Evolutionary conservation across 129 eudicot species (phyloP), one percentile per base, ranked within the genome.

Genomic region (Centella asiatica): DNA sequence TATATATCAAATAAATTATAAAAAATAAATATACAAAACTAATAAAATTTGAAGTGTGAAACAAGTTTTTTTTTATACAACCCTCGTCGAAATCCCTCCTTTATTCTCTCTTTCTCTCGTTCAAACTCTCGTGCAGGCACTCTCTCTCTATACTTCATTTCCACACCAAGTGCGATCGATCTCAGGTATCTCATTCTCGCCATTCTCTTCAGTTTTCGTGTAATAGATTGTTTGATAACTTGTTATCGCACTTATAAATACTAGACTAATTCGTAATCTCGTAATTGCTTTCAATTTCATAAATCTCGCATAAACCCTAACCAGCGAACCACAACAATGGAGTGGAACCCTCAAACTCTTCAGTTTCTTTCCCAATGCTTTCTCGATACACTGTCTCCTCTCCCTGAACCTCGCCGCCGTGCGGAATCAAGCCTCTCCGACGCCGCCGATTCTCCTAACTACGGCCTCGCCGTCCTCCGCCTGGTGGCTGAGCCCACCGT

Each of bases 391-490:
- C 95, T 92, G 60, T 92, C 98, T 4, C 90, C 94, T 15, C 79
- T 55, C 24, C 82, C 86, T 0, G 90, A 77, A 51, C 94, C 98
- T 40, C 85, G 95, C 37, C 90, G 90, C 65, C 78, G 69, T 4
- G 94, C 98, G 46, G 98, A 86, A 74, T 64, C 84, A 0, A 76
- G 80, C 60, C 83, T 86, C 36, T 72, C 84, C 36, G 88, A 79
- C 61, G 88, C 94, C 14, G 73, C 95, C 24, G 82, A 82, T 53
- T 51, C 60, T 2, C 84, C 83, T 1, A 92, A 87, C 75, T 92
- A 81, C 63, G 98, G 79, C 37, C 83, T 92, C 6, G 88, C 94
- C 27, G 95, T 92, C 15, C 98, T 87, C 59, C 89, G 86, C 10
- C 87, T 92, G 9, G 80, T 92, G 17, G 86, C 83, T 0, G 93